These are phyloP conservation scores for Metarhizium humberi DNA, from an alignment of 2,329 filamentous ascomycete species.

Conservation along the genomic window DNA sequence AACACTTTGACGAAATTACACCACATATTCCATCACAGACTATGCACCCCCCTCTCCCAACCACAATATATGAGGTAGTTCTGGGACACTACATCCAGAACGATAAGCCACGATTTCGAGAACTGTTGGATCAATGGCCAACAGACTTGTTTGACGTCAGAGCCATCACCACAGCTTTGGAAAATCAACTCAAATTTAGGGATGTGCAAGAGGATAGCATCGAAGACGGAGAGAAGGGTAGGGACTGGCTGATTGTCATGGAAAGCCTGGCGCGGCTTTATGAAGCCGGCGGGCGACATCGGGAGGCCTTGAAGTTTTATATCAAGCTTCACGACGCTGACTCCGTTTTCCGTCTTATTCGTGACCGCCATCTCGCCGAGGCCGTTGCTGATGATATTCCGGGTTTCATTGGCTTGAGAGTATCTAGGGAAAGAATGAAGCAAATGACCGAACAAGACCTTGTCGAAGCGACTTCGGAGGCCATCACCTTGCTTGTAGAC, in stretches of 20 bases:
- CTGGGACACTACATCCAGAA: slow-evolving; percentile 79
- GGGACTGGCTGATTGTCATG: slow-evolving; percentile 86
- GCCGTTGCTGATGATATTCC: slow-evolving; percentile 84
- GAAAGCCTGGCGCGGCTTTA: slow-evolving; percentile 78
- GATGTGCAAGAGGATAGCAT: slow-evolving; percentile 68
- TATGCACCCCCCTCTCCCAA: slow-evolving; percentile 70
- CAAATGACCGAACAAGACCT: slow-evolving; percentile 61
- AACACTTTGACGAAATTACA: slow-evolving; percentile 84
- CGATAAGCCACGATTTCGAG: slow-evolving; percentile 65
- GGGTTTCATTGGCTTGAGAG: slow-evolving; percentile 77
- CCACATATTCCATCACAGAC: slow-evolving; percentile 69
- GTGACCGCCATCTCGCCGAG: slow-evolving; percentile 82
- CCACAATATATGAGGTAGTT: slow-evolving; percentile 79
- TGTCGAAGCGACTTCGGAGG: slow-evolving; percentile 71
- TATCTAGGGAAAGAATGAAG: slow-evolving; percentile 60
- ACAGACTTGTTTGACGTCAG: slow-evolving; percentile 74
- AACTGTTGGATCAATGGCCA: slow-evolving; percentile 76
- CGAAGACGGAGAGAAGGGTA: slow-evolving; percentile 60
- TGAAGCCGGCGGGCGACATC: slow-evolving; percentile 68
- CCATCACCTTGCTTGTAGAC: slow-evolving; percentile 77
- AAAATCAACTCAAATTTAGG: slow-evolving; percentile 70
- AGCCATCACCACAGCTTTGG: slow-evolving; percentile 66
- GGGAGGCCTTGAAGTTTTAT: slow-evolving; percentile 81
- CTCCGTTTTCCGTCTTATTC: slow-evolving; percentile 75
- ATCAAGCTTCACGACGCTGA: slow-evolving; percentile 89